These are phyloP conservation scores for Brassica incana DNA, from an alignment of 345 rosid species.

Conservation along the genomic window DNA sequence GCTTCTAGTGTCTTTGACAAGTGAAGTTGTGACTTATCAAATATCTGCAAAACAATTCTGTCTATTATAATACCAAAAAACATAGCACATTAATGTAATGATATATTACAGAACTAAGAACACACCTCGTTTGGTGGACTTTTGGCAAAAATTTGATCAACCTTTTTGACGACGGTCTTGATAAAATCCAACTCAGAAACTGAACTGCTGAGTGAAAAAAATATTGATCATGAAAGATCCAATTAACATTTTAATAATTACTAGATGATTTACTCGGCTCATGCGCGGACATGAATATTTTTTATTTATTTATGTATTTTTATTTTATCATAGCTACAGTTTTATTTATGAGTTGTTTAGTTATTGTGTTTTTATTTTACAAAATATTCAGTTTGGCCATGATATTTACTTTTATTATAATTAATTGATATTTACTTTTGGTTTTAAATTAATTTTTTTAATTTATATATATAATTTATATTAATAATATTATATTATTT, in stretches of 20 bases:
- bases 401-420: too few species aligned
- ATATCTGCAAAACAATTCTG: not conserved
- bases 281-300: too few species aligned
- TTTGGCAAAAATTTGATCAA: not conserved
- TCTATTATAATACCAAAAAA: not conserved
- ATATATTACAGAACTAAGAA: not conserved
- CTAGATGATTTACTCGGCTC: too few species aligned
- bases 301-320: too few species aligned
- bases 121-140: not conserved
- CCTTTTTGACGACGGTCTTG: not conserved
- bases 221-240: not conserved
- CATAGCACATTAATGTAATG: not conserved
- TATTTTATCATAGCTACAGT: too few species aligned
- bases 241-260: not conserved
- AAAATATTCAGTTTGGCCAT: too few species aligned
- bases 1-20: not conserved
- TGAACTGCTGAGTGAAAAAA: not conserved
- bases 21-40: constrained; percentile 1
- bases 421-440: too few species aligned
- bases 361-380: too few species aligned
- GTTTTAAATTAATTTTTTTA: too few species aligned
- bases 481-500: too few species aligned
- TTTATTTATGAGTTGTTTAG: too few species aligned
- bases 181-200: not conserved
- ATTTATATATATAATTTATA: too few species aligned